A percentile compares a stretch with the other conserved stretches of the same genome.
Evolutionary conservation across 352 stramenopile genomes (phyloP).

Genomic region (Globisporangium takayamanum): DNA sequence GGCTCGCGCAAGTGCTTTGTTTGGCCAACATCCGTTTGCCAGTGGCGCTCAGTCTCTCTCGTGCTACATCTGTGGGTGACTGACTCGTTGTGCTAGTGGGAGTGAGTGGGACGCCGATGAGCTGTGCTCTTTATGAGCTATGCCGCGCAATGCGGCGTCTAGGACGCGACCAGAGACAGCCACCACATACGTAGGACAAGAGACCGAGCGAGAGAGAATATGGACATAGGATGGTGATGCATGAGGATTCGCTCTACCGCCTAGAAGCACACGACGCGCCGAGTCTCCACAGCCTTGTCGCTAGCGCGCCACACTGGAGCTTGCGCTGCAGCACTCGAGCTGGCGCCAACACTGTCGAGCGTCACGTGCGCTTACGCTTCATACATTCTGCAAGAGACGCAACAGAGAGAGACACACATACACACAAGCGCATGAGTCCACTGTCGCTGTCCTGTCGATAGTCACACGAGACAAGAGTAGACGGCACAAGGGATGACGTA

Average conservation of each 20-base stretch:
- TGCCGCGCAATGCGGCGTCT: background rate
- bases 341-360: no score
- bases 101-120: no score
- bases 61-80: no score
- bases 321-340: background rate
- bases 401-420: background rate
- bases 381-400: conserved; percentile 58
- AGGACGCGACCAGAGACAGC: background rate
- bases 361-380: conserved; percentile 42
- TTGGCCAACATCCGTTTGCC: no score
- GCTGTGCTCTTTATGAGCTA: no score
- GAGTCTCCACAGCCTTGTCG: background rate
- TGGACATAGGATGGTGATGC: conserved; percentile 6
- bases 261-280: conserved; percentile 5
- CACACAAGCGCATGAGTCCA: background rate
- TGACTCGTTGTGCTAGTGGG: no score
- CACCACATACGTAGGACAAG: background rate
- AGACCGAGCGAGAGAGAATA: background rate
- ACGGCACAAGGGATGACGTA: conserved; percentile 20
- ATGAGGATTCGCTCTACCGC: conserved; percentile 17
- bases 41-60: no score
- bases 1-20: background rate
- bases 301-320: no score
- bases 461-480: background rate
- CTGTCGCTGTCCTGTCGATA: background rate